phyloP scores from a whole-genome alignment of 169 alveolate species.

The Eimeria tenella region DNA sequence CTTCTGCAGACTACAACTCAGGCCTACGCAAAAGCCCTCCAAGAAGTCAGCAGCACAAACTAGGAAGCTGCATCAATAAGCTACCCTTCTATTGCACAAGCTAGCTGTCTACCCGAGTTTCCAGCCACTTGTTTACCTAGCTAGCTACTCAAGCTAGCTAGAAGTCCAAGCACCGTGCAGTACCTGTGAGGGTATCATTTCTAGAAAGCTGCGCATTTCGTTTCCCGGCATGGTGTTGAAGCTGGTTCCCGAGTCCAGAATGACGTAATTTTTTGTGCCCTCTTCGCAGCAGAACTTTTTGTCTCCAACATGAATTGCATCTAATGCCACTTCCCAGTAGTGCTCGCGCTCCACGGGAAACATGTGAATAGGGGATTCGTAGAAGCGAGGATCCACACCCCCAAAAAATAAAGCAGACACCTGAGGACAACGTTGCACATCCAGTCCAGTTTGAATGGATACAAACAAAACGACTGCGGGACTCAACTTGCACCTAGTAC shows the following conservation, averaged over 20 bases:
- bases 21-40: too few relatives aligned
- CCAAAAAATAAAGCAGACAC: slow-evolving; percentile 90
- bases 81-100: background rate
- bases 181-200: slow-evolving; percentile 80
- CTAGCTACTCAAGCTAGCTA: background rate
- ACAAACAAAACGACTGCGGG: background rate
- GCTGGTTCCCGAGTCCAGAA: slow-evolving; percentile 93
- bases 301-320: slow-evolving; percentile 89
- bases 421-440: slow-evolving; percentile 60
- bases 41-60: too few relatives aligned
- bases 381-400: slow-evolving; percentile 88
- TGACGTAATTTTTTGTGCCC: slow-evolving; percentile 84
- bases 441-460: background rate
- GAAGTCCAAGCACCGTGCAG: background rate
- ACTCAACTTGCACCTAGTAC: too few relatives aligned
- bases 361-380: slow-evolving; percentile 87
- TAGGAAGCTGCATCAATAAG: too few relatives aligned
- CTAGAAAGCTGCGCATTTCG: slow-evolving; percentile 84
- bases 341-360: slow-evolving; percentile 92
- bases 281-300: slow-evolving; percentile 90
- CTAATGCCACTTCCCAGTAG: slow-evolving; percentile 92
- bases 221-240: slow-evolving; percentile 90
- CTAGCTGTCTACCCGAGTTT: background rate
- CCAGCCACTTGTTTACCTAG: background rate
- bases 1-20: too few relatives aligned